Evolutionary conservation across 495 filamentous ascomycete species (phyloP), one percentile per base, ranked within the genome.

Genomic region (Bryoglossum gracile): DNA sequence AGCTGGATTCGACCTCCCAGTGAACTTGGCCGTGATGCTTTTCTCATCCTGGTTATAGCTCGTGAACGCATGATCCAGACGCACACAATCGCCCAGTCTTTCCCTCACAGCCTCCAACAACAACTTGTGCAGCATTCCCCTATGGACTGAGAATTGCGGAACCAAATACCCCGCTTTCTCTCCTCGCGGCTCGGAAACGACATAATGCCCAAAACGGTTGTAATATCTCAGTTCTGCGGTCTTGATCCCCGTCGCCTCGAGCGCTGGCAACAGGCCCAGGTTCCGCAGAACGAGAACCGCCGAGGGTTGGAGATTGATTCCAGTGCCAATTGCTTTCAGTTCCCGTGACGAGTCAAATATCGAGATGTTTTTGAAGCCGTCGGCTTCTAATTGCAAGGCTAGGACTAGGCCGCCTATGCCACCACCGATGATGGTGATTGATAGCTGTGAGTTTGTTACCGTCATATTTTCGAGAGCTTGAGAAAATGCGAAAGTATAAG

Each of bases 61-160:
- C 10, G 39, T 43, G 28, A 50, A 50, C 10, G 36, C 28, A 26
- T 50, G 47, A 43, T 50, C 47, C 4, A 23, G 35, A 24, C 34
- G 38, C 10, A 50, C 47, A 33, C 47, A 25, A n/a, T 50, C 28
- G 16, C 47, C 47, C 11, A 50, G n/a, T 18, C 47, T 32, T 17
- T 50, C 47, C 19, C 35, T 50, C 6, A 50, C 13, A 1, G 47
- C 47, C 8, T 42, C 26, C 16, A 50, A 26, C 8, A 50, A 10
- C 11, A 50, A 16, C 17, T 50, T 38, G 23, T 50, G 47, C 39
- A 50, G 14, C 47, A 50, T 50, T n/a, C 47, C 47, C 4, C 47
- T 18, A 24, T 50, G 47, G 23, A 50, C 36, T 4, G 37, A 42
- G 26, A 50, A 21, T 17, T 50, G 47, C 3, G 47, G 47, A 3